Evolutionary conservation across 257 asterid genomes (phyloP).

Genomic region (Agastache rugosa): DNA sequence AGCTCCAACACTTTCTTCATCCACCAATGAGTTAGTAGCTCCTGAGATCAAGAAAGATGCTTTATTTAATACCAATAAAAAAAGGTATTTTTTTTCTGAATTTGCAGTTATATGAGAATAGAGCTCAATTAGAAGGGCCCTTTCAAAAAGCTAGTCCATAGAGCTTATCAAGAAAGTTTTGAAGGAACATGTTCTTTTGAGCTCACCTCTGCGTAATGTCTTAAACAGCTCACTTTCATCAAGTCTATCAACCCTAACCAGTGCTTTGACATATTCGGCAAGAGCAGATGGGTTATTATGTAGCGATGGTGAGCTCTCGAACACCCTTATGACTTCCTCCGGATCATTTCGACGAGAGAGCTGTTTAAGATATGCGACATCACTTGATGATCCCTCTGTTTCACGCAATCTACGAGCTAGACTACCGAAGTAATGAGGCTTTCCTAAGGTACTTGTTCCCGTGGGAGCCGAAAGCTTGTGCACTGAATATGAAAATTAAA

Average conservation of each 20-base stretch:
- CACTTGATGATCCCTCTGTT: slow-evolving; percentile 55
- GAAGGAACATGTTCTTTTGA: neutral
- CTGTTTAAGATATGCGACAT: slow-evolving; percentile 83
- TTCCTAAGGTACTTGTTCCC: slow-evolving; percentile 47
- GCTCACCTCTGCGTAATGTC: slow-evolving; percentile 81
- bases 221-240: slow-evolving; percentile 81
- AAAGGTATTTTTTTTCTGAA: neutral
- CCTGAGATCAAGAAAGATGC: slow-evolving; percentile 38
- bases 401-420: slow-evolving; percentile 74
- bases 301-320: slow-evolving; percentile 78
- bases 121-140: neutral
- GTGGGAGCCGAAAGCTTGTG: slow-evolving; percentile 41
- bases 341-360: slow-evolving; percentile 70
- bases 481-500: slow-evolving; percentile 47
- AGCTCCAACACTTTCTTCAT: slow-evolving; percentile 65
- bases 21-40: slow-evolving; percentile 54
- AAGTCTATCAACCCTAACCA: slow-evolving; percentile 85
- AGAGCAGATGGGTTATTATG: slow-evolving; percentile 82
- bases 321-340: slow-evolving; percentile 78
- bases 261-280: slow-evolving; percentile 86
- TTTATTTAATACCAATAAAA: neutral
- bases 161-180: neutral
- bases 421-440: slow-evolving; percentile 75
- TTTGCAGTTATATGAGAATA: neutral
- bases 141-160: neutral